Base-by-base conservation (phyloP, 768 basidiomycete species). In the Lanmaoa pseudosensibilis region DNA sequence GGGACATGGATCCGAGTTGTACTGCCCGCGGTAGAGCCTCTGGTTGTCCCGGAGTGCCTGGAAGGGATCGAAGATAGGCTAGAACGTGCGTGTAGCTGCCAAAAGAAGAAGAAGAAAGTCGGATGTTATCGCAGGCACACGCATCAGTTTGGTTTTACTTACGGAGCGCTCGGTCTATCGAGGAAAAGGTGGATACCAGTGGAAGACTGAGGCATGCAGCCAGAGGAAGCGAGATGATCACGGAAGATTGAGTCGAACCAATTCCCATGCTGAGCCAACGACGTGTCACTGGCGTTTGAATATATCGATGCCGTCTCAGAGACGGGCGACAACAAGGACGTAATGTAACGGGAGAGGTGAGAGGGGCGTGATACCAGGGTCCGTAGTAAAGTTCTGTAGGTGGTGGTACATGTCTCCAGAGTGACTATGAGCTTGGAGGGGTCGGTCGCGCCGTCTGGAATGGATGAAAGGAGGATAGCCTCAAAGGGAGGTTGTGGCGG, bases 151-250 rank as follows among this genome's bases (percentile, higher is more conserved):
- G 32, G n/a, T 13, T 27, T 6, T 11, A 80, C 90, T 77, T 72
- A 92, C 88, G 91, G 87, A 32, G 84, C 76, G 62, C 90, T 91
- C 1, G 91, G 81, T 25, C 91, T 78, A 66, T 94, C 91, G 23
- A 94, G 75, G 73, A 94, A 94, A 15, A 93, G 63, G 59, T 91
- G 87, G 36, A 92, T 70, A 43, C 71, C 76, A 37, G 74, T 73
- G 6, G 81, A 76, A 2, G 77, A 66, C 25, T 76, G 78, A 1
- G 74, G 62, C 4, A 86, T 66, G 38, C 83, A 72, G 7, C 84
- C 86, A 52, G 83, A 82, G 8, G 85, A 81, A 15, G 80, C 72
- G 9, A 89, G 80, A 60, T 90, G 88, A 30, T 82, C 78, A 39
- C 78, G 81, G 66, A 89, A 86, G 56, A 80, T 75, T 0, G 80